Conservation (phyloP, 345 rosid genomes). For the Cardiospermum halicacabum region DNA sequence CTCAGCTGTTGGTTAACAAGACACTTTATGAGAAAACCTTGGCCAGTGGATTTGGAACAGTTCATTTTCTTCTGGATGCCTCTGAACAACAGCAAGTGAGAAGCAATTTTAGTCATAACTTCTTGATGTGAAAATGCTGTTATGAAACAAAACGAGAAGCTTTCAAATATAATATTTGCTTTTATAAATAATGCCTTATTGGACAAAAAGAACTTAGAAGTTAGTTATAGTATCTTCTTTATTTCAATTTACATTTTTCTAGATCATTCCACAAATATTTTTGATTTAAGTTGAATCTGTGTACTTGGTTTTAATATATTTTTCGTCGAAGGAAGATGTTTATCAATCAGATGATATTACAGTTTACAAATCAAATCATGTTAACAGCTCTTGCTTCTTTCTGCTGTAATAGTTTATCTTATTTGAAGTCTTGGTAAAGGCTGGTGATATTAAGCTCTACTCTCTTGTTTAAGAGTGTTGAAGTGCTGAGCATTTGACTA, state of each 20-base stretch:
- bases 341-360: background rate
- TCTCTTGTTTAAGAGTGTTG: background rate
- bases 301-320: background rate
- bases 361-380: background rate
- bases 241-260: background rate
- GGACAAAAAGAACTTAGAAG: background rate
- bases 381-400: background rate
- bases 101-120: constrained; percentile 7
- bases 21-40: constrained; percentile 94
- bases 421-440: background rate
- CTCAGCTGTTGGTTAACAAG: constrained; percentile 85
- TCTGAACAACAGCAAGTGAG: constrained; percentile 93
- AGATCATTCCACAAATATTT: background rate
- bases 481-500: background rate
- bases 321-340: background rate
- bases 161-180: background rate
- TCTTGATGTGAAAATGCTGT: background rate
- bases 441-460: background rate
- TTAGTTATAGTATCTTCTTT: background rate
- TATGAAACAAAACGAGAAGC: background rate
- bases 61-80: constrained; percentile 94
- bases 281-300: background rate
- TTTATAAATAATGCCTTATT: background rate
- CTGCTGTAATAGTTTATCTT: background rate
- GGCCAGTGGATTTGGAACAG: constrained; percentile 94